phyloP scores from a whole-genome alignment of 2,329 filamentous ascomycete species.

The Fusarium piperis region DNA sequence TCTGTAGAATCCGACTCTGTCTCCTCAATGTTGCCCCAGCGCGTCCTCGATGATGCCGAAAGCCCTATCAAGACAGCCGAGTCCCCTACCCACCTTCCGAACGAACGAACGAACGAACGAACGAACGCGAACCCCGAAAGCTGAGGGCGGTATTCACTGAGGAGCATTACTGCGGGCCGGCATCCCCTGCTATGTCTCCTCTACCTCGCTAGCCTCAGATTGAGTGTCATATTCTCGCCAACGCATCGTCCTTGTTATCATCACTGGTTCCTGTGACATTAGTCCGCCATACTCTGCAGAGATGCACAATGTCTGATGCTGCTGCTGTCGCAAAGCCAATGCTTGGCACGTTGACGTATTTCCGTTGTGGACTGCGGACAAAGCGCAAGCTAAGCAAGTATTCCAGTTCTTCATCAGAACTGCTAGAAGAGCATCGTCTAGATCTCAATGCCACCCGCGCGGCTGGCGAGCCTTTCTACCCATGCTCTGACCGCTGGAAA shows the following conservation, averaged over 20 bases:
- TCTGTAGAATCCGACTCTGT: background rate
- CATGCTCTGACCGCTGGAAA: background rate
- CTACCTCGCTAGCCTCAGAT: background rate
- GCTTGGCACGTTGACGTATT: background rate
- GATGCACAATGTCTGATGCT: background rate
- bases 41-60: background rate
- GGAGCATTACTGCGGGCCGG: background rate
- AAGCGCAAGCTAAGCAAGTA: background rate
- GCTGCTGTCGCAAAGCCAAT: background rate
- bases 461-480: background rate
- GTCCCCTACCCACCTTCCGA: background rate
- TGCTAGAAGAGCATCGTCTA: background rate
- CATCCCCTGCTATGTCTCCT: background rate
- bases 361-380: background rate
- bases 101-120: background rate
- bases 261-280: background rate
- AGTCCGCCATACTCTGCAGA: background rate
- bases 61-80: background rate
- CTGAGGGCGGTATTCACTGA: background rate
- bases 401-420: rapidly evolving
- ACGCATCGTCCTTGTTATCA: background rate
- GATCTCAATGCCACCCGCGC: background rate
- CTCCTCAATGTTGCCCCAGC: background rate
- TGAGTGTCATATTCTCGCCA: background rate
- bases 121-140: background rate